phyloP scores from a whole-genome alignment of 164 flowering plant species.

The Magnolia changhungtana region DNA sequence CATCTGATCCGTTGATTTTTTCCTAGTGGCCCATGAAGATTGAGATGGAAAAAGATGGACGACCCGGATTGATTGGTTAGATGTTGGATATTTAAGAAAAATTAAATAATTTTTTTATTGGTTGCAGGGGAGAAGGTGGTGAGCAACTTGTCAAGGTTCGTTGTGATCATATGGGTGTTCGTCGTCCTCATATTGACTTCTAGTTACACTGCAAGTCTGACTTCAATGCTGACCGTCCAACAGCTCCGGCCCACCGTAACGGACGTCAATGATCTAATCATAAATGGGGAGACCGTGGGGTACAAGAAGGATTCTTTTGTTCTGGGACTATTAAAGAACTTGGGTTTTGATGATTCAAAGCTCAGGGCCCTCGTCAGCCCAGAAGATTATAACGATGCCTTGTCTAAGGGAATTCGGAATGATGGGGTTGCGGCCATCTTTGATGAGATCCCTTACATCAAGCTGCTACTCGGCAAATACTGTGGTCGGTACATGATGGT shows the following conservation, averaged over 20 bases:
- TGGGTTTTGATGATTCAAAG: slow-evolving; percentile 9
- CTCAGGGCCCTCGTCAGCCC: slow-evolving; percentile 8
- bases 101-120: not conserved
- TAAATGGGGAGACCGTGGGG: slow-evolving; percentile 34
- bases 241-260: slow-evolving; percentile 36
- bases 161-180: slow-evolving; percentile 49
- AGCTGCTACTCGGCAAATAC: slow-evolving; percentile 14
- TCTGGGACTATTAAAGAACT: not conserved
- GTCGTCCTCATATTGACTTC: slow-evolving; percentile 40
- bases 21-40: no score
- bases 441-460: slow-evolving; percentile 29
- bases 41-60: no score
- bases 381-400: slow-evolving; percentile 25
- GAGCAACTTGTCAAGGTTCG: slow-evolving; percentile 38
- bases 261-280: slow-evolving; percentile 28
- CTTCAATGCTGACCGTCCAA: slow-evolving; percentile 46
- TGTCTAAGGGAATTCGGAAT: slow-evolving; percentile 17
- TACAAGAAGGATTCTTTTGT: slow-evolving; percentile 41
- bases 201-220: slow-evolving; percentile 54
- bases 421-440: slow-evolving; percentile 27
- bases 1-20: no score
- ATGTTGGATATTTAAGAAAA: no score
- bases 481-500: slow-evolving; percentile 18
- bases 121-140: slow-evolving; percentile 39
- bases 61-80: no score